Evolutionary conservation across 441 rosid species (phyloP), one percentile per base, ranked within the genome.

Genomic region (Arabidopsis hybrid): DNA sequence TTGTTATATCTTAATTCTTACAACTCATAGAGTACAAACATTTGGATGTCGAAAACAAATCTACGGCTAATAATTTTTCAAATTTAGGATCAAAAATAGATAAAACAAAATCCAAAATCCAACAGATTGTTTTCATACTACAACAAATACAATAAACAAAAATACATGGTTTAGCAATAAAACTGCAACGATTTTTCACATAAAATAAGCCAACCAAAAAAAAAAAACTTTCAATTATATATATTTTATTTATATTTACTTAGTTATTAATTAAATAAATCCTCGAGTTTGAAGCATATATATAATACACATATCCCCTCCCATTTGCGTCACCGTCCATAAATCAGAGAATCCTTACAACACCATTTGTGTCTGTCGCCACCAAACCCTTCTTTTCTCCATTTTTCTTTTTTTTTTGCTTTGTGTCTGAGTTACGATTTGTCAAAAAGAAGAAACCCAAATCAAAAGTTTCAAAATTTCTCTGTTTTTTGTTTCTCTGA

Each of bases 321-420:
- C 53, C 55, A 31, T 70, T 13, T 9, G 61, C n/a, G 49, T 76
- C 66, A 63, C 57, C 71, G 47, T 76, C 67, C 21, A 51, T 2
- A 59, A 59, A 67, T 67, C 67, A 13, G 14, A 13, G 14, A 46
- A 51, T 45, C 62, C 31, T 47, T 4, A 39, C 63, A 63, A 39
- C 63, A 63, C 34, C 57, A 18, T 61, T 75, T 38, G 32, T 68
- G 14, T 75, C 59, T 53, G 50, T 60, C 69, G 38, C 53, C 75
- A 68, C 72, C 70, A 76, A 62, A 63, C 61, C 71, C 79, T 49
- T 65, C 56, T 29, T 34, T 52, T 46, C 62, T 72, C 52, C n/a
- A 21, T 51, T 62, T 8, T 21, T n/a, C n/a, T 50, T 3, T 43
- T 4, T 1, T 21, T 2, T 61, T 13, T 51, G 57, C 63, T 71